A percentile compares a stretch with the other conserved stretches of the same genome.
phyloP scores from a whole-genome alignment of 306 rosid species.

The Rubus parviflorus region DNA sequence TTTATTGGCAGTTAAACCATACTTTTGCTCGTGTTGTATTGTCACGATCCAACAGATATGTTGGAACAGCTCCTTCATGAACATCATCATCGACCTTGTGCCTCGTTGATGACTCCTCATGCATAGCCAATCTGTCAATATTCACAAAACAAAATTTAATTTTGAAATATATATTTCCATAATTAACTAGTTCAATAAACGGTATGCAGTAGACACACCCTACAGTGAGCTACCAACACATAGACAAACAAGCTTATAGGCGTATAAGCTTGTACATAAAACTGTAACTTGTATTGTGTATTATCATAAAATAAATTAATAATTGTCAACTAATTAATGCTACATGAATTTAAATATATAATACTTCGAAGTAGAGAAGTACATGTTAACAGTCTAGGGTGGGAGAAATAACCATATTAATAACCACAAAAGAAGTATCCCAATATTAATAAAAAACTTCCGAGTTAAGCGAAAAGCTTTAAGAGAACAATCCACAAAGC shows the following conservation, averaged over 20 bases:
- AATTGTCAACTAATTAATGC: not conserved
- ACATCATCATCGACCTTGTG: slow-evolving; percentile 87
- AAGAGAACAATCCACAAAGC: not conserved
- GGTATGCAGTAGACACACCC: not conserved
- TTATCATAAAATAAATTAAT: not conserved
- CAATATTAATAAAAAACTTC: not conserved
- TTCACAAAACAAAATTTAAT: not conserved
- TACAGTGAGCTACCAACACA: not conserved
- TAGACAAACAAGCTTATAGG: not conserved
- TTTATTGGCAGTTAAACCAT: slow-evolving; percentile 11
- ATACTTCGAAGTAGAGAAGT: not conserved
- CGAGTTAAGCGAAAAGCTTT: too few relatives aligned
- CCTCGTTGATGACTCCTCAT: slow-evolving; percentile 76
- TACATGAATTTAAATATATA: not conserved
- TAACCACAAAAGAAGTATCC: not conserved
- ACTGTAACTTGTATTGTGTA: not conserved
- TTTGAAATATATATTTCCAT: not conserved
- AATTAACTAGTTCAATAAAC: not conserved
- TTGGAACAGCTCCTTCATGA: slow-evolving; percentile 79
- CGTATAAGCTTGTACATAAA: not conserved
- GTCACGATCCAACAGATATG: slow-evolving; percentile 87
- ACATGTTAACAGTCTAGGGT: not conserved
- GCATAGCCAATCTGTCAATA: slow-evolving; percentile 70
- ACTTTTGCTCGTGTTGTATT: slow-evolving; percentile 78
- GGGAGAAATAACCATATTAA: not conserved